Base-by-base conservation (phyloP, 345 rosid species). In the Passiflora organensis region DNA sequence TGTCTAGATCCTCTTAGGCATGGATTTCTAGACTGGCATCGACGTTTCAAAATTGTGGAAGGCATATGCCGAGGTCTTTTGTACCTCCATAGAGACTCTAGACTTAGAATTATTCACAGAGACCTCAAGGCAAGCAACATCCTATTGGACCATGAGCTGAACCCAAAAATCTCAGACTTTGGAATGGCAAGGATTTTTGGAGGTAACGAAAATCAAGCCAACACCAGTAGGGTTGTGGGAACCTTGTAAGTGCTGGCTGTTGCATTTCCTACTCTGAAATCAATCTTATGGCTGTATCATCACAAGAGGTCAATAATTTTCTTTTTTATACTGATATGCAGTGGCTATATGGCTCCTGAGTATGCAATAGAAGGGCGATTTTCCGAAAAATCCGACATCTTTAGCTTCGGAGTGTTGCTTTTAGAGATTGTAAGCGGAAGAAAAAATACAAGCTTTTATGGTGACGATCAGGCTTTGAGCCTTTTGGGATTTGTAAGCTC, bases 141-240 rank as follows among this genome's bases (percentile, higher is more conserved):
- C 37, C 54, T 75, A 42, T 46, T 71, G 4, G 66, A 71, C 20
- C 43, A 67, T 20, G 71, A 49, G 6, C 45, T 57, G 24, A 72
- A 55, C 22, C 70, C 72, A 1, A 76, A 69, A 19, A 62, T 69
- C 47, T 68, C 72, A 37, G 72, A 72, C 13, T 76, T 72, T 54
- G 77, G 74, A 15, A 76, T 68, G 72, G 77, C 77, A 6, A 65
- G 70, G 25, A 68, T 56, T 43, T 73, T 68, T 34, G 49, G 34
- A 39, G 46, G 54, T 8, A 53, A 56, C 43, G 42, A 68, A 60
- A 66, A 60, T 19, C 60, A 42, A 42, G 73, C 57, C 13, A 52
- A 64, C 24, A 71, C 71, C 0, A 5, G 1, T 1, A 60, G 66
- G 39, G 67, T 70, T 2, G 71, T 63, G 0, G 83, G 74, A 10